Evolutionary conservation across 805 yeast species (phyloP).

Genomic region (Komagataella pastoris): DNA sequence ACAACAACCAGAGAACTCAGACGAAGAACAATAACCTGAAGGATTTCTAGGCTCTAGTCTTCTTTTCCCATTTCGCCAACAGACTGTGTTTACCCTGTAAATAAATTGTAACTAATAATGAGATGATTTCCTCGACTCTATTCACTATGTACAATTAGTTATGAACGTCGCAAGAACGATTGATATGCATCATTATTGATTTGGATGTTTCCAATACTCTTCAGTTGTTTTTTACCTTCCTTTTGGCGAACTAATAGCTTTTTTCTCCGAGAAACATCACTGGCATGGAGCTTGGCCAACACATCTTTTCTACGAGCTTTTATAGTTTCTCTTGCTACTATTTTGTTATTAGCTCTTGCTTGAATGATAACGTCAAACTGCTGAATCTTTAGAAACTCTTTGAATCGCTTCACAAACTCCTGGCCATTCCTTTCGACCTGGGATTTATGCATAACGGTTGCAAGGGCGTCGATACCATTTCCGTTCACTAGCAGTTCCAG

Average conservation of each 20-base stretch:
- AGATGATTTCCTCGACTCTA: not conserved
- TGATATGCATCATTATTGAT: conserved; percentile 83
- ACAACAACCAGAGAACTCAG: conserved; percentile 23
- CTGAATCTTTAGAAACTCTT: conserved; percentile 67
- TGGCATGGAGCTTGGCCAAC: conserved; percentile 84
- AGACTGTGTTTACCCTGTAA: not conserved
- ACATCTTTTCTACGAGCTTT: conserved; percentile 92
- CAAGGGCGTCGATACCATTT: conserved; percentile 77
- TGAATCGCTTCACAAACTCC: conserved; percentile 74
- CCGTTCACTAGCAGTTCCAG: conserved; percentile 86
- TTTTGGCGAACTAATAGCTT: conserved; percentile 80
- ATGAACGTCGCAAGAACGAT: conserved; percentile 45
- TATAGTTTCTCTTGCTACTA: conserved; percentile 85
- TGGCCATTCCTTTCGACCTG: conserved; percentile 63
- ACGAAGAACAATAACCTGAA: conserved; percentile 19
- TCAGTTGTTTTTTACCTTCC: conserved; percentile 84
- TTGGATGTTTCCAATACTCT: conserved; percentile 62
- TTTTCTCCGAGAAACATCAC: conserved; percentile 83
- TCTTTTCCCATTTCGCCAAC: not conserved
- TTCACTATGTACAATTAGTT: not conserved
- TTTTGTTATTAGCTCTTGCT: conserved; percentile 68
- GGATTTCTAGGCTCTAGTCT: conserved; percentile 7
- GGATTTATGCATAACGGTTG: conserved; percentile 78
- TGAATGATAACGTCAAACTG: conserved; percentile 89
- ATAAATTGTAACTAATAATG: too few species aligned